Evolutionary conservation across 2,329 filamentous ascomycete species (phyloP), one percentile per base, ranked within the genome.

Genomic region (Sporothrix protearum): DNA sequence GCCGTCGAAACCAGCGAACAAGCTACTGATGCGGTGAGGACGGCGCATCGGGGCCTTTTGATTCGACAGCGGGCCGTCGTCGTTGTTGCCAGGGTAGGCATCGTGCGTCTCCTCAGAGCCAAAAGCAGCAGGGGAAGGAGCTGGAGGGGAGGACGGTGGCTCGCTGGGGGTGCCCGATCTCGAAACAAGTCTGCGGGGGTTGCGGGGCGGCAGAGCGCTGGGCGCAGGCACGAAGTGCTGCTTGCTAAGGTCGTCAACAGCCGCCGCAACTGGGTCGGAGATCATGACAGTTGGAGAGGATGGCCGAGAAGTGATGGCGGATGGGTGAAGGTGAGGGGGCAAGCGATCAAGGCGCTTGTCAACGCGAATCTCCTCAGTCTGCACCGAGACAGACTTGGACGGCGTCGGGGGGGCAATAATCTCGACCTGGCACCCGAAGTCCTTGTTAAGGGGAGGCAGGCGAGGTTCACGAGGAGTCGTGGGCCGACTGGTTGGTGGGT

Each of bases 281-380:
- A 78, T 49, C 76, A 69, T 45, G 7, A 72, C 71, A 7, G 79
- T 74, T 80, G 88, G 88, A 14, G 88, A 90, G 1, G 82, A 79
- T 9, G 89, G 88, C 25, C 86, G 82, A 0, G 89, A 90, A 0
- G 85, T 83, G 73, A 97, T 91, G 22, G 90, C 85, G 0, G 92
- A 95, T 0, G 94, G 93, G 71, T 94, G 89, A 45, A 97, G 85
- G 77, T 96, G 92, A 1, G 88, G 83, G 16, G 93, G 93, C 33
- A 97, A 84, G 75, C 89, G 90, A 73, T 91, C 88, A 59, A 93
- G 83, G 73, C 94, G 88, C 81, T 89, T 88, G 78, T 97, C 94
- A 6, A 96, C 88, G 71, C 92, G 88, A 72, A 98, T 97, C 72
- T 93, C 92, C 76, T 98, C 94, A 0, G 96, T 99, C 82, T 99